These are phyloP conservation scores for Lanzia echinophila DNA, from an alignment of 2,329 filamentous ascomycete genomes.

Conservation along the genomic window DNA sequence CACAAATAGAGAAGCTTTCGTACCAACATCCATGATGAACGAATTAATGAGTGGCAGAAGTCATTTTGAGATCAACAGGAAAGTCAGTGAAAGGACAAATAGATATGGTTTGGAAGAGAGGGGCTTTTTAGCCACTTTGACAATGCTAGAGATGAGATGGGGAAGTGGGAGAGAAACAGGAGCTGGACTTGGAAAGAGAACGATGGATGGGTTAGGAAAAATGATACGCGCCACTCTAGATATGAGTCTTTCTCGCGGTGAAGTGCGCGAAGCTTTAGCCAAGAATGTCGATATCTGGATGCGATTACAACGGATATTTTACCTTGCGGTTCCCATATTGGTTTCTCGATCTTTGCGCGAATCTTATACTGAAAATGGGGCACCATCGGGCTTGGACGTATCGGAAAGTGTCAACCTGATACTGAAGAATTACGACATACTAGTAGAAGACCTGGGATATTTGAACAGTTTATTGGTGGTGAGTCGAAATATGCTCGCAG, in stretches of 20 bases:
- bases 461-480: constrained; percentile 63
- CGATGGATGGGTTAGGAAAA: constrained; percentile 46
- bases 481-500: constrained; percentile 57
- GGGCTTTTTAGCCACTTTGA: constrained; percentile 53
- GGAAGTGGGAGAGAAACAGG: constrained; percentile 47
- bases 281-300: constrained; percentile 61
- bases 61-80: constrained; percentile 10
- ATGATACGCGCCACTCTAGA: constrained; percentile 56
- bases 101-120: constrained; percentile 55
- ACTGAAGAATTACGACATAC: constrained; percentile 52
- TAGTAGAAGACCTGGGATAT: constrained; percentile 56
- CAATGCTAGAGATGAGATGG: constrained; percentile 46
- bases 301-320: constrained; percentile 55
- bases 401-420: constrained; percentile 58
- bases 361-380: constrained; percentile 45
- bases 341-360: constrained; percentile 53
- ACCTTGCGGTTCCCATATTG: constrained; percentile 52
- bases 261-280: constrained; percentile 53
- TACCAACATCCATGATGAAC: constrained; percentile 8
- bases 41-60: constrained; percentile 6
- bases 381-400: constrained; percentile 49
- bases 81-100: constrained; percentile 22
- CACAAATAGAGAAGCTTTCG: constrained; percentile 27
- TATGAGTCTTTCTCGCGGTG: constrained; percentile 53
- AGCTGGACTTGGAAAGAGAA: constrained; percentile 48